Base-by-base conservation (phyloP, 148 eudicot species). In the Bassia scoparia region DNA sequence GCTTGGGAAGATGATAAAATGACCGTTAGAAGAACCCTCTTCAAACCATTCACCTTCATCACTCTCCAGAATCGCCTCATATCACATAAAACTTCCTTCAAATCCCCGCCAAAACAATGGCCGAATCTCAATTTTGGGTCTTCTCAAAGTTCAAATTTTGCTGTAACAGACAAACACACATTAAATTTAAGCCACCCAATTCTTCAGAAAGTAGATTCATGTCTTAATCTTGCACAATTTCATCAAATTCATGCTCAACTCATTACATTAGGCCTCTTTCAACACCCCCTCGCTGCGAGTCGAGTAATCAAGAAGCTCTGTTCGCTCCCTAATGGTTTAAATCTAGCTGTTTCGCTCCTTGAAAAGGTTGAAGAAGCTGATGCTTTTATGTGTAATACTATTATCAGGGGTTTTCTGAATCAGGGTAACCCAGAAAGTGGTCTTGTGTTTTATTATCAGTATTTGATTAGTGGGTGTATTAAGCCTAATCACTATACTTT, bases 381-480 rank as follows among this genome's bases (percentile, higher is more conserved):
- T 83, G 90, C 87, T 18, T 89, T 87, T 46, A 63, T 89, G 67
- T 87, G 93, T 58, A 87, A 87, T 76, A 76, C 85, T 15, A 74
- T 87, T 62, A 71, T 85, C n/a, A 87, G 84, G 72, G 58, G 89
- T 1, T 81, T n/a, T 74, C 79, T 81, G 68, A 78, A 82, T 20
- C 63, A 48, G 81, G 78, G 84, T 74, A 68, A 80, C 73, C 76
- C 75, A 31, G 38, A 70, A 53, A 54, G 44, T 43, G 88, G 80
- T 43, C 65, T 87, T 44, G 29, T 16, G n/a, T 89, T 89, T 68
- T 89, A 83, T 59, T 61, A 80, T 67, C 35, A 64, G 33, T 67
- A 66, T 75, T 61, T 89, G 78, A 35, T 85, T 46, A 77, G 76
- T 52, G 73, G 73, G 33, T 78, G 64, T 65, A 49, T 79, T 74